Evolutionary conservation across 2,329 filamentous ascomycete species (phyloP), one percentile per base, ranked within the genome.

Genomic region (Beauveria caledonica): DNA sequence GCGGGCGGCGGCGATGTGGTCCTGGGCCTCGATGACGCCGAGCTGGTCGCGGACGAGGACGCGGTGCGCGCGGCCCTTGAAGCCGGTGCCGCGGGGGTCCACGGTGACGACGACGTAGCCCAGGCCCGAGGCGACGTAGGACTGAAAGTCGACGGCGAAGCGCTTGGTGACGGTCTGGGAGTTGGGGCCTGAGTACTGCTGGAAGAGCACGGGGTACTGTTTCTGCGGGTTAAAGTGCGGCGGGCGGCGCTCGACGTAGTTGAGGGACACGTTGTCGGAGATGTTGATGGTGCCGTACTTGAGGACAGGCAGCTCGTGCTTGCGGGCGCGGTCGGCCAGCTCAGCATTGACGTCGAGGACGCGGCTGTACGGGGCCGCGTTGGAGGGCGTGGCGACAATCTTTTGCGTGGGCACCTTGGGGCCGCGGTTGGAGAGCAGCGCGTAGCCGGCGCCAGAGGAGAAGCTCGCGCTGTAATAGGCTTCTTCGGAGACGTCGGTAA

Each of bases 41-140:
- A 99, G 82, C 64, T 95, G 87, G 58, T 88, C 90, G 62, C 93
- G 87, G 60, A 96, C 84, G 58, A 89, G 81, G 60, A 91, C 91
- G 55, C 94, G 88, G 61, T 90, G 86, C 72, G 88, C 84, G 67
- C 95, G 89, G 36, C 94, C 94, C 52, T 90, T 88, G 74, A 86
- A 96, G 40, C 95, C 94, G 0, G 94, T 99, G 46, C 94, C 94
- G 55, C 93, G 87, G 19, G 91, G 92, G 71, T 99, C 94, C 29
- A 99, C 88, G 0, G 93, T 97, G 53, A 99, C 88, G 42, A 97
- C 93, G 57, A 99, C 82, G 74, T 99, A 99, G 46, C 92, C 93
- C 1, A 99, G 81, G 21, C 79, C 85, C 0, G 90, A 88, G 36
- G 94, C 92, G 46, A 97, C 78, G 70, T 94, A 97, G 7, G 90